Evolutionary conservation across 2,329 filamentous ascomycete genomes (phyloP), one percentile per base, ranked within the genome.

Genomic region (Aspergillus chevalieri): DNA sequence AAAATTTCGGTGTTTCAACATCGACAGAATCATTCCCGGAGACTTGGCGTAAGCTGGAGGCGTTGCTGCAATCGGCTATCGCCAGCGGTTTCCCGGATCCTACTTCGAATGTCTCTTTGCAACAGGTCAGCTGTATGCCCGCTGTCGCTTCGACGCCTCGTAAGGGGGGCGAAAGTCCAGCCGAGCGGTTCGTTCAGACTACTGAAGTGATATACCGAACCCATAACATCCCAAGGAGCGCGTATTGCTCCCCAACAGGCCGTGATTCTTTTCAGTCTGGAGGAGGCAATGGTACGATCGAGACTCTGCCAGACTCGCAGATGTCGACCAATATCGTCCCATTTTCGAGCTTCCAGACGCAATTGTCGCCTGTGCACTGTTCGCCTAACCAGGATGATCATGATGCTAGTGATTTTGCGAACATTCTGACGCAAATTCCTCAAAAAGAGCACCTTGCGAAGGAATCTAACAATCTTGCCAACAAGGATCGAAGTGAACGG

Each of bases 261-360:
- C 21, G 36, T 43, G 12, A 22, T 12, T 17, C n/a, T 4, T 24
- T 34, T 14, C 48, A 48, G 38, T 17, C 39, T 38, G 43, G 26
- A 45, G 19, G 24, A 15, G 41, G 24, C 5, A 41, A 19, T 34
- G 44, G 9, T 9, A 42, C n/a, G 10, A 12, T 34, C 10, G 49
- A 46, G 6, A 34, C 47, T 3, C 14, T 42, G 4, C 48, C 56
- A 5, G 45, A 47, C 22, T 50, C 47, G 21, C 49, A 49, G 17
- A 43, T 43, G 24, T 43, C 44, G 1, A 36, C 43, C 10, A 49
- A 48, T 7, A 70, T 71, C 26, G 56, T 66, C 8, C 64, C 68
- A 2, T 71, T 70, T 44, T 63, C 66, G 3, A 57, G 55, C 38
- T 47, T 71, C 8, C 52, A 62, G 30, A 55, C 51, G 26, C 52